Evolutionary conservation across 352 stramenopile genomes (phyloP), one percentile per base, ranked within the genome.

Genomic region (Peronosclerospora sorghi): DNA sequence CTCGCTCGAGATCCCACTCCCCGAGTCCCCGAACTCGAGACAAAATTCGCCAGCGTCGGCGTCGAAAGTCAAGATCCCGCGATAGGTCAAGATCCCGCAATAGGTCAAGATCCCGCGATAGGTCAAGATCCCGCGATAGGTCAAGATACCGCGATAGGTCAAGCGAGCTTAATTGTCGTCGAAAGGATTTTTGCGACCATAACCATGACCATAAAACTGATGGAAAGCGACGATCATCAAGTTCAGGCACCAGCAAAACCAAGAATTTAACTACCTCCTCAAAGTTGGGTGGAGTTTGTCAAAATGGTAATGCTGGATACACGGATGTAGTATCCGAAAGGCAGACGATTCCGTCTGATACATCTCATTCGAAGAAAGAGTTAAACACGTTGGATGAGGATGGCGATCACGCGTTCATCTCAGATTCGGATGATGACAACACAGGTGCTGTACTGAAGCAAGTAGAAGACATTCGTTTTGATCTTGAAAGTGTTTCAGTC

Each of bases 401-500:
- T 24, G 54, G 36, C 15, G 54, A 56, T 14, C 45, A 62, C 29
- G 49, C 58, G 18, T 76, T 65, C 36, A 76, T 84, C 36, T 65
- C 59, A 0, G 69, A 80, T 18, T 82, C 69, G 26, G 73, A 85
- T 19, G 46, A 64, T 14, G 68, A 74, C 13, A 38, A 48, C 5
- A 56, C 53, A n/a, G 21, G 6, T 6, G 41, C 38, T 27, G 48
- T 59, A 21, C 52, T 51, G 38, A 52, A 48, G 40, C 48, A 51
- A 35, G 20, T 30, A 13, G 43, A 63, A 56, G 68, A 85, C n/a
- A 81, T 83, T 55, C 67, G 70, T 5, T 61, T 71, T 30, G 52
- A 78, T 21, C 39, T 86, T 13, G 48, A 57, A 8, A 61, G 19
- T 21, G 44, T 86, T 4, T 15, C 45, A 12, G 50, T 83, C 2